Evolutionary conservation across 169 alveolate species (phyloP).

Genomic region (Plasmodium gonderi): DNA sequence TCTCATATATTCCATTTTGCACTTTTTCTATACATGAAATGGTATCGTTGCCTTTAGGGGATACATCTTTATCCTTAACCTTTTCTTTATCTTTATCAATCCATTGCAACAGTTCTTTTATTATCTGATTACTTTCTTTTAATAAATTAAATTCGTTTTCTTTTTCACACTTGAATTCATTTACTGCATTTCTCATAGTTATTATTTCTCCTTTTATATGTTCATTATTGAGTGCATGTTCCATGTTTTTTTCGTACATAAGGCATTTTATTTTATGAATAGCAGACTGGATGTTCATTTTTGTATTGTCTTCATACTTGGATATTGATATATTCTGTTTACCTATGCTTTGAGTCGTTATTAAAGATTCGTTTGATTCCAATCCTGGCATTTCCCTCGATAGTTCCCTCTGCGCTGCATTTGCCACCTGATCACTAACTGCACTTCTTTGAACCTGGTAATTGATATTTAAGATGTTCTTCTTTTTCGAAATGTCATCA

Average conservation of each 20-base stretch:
- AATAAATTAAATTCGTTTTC: background rate
- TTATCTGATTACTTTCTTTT: background rate
- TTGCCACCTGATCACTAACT: background rate
- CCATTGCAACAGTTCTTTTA: background rate
- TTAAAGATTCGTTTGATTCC: no score
- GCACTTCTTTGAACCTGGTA: background rate
- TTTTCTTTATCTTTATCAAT: background rate
- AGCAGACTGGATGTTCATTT: background rate
- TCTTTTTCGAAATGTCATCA: background rate
- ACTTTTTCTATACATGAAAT: background rate
- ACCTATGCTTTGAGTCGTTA: no score
- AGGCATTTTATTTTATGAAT: constrained; percentile 26
- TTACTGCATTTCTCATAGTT: background rate
- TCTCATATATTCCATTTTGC: background rate
- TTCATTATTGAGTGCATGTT: constrained; percentile 20
- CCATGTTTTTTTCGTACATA: background rate
- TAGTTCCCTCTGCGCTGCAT: background rate
- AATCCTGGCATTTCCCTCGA: no score
- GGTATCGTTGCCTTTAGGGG: background rate
- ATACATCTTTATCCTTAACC: background rate
- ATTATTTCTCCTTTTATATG: constrained; percentile 8
- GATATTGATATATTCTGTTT: no score
- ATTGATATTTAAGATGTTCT: background rate
- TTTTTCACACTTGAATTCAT: background rate
- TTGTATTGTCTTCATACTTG: background rate